Conservation (phyloP, 306 rosid species). For the Pterocarpus santalinus region DNA sequence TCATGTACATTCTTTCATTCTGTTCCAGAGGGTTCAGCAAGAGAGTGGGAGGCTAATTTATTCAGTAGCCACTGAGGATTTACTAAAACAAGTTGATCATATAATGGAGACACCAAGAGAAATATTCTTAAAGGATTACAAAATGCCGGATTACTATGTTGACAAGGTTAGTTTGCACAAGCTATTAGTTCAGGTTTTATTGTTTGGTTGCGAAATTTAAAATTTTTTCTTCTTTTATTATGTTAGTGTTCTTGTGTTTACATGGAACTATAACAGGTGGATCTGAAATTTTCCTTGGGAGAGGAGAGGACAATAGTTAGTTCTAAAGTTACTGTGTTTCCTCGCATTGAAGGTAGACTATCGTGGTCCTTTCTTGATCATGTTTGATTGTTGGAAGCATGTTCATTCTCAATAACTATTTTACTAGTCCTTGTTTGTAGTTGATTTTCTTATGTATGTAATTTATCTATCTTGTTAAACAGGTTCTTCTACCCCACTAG, state of each 20-base stretch:
- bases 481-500: slow-evolving; percentile 77
- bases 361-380: slow-evolving; percentile 30
- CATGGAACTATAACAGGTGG: slow-evolving; percentile 66
- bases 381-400: slow-evolving; percentile 36
- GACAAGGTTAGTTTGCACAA: slow-evolving; percentile 63
- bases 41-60: slow-evolving; percentile 68
- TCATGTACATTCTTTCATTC: slow-evolving; percentile 44
- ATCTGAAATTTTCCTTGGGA: slow-evolving; percentile 81
- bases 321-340: slow-evolving; percentile 82
- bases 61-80: slow-evolving; percentile 78
- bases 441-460: background rate
- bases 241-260: slow-evolving; percentile 2
- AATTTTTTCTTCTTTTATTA: slow-evolving; percentile 7
- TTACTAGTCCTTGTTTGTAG: slow-evolving; percentile 21
- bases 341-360: slow-evolving; percentile 75
- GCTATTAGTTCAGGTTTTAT: slow-evolving; percentile 37
- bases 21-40: slow-evolving; percentile 64
- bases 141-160: slow-evolving; percentile 91
- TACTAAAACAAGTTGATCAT: slow-evolving; percentile 66
- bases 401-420: slow-evolving; percentile 25
- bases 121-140: slow-evolving; percentile 91
- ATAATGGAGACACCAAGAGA: slow-evolving; percentile 84
- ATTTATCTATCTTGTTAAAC: slow-evolving; percentile 45
- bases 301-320: slow-evolving; percentile 85
- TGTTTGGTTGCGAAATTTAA: slow-evolving; percentile 24